A percentile compares a stretch with the other conserved stretches of the same genome.
Conservation (phyloP, 73 alveolate genomes). For the Tetrahymena thermophila region DNA sequence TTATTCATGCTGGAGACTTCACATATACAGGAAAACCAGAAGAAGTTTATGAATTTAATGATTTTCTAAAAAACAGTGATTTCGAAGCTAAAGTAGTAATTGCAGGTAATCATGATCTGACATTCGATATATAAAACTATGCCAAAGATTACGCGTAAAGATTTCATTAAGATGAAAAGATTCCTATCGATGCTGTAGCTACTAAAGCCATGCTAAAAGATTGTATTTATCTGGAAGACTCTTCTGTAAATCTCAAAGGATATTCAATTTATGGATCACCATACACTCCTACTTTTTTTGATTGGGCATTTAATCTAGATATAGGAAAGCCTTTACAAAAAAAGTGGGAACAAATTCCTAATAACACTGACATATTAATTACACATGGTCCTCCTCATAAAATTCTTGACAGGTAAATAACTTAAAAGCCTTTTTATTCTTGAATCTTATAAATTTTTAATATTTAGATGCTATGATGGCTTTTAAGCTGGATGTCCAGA, state of each 20-base stretch:
- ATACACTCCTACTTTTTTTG: constrained; percentile 13
- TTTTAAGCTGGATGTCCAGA: constrained; percentile 18
- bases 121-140: constrained; percentile 27
- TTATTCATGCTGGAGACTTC: constrained; percentile 39
- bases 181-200: constrained; percentile 3
- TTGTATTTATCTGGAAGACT: constrained; percentile 44
- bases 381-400: constrained; percentile 55
- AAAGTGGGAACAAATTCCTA: constrained; percentile 40
- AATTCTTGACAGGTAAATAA: not conserved
- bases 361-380: constrained; percentile 31
- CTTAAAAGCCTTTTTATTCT: not conserved
- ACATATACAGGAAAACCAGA: constrained; percentile 39
- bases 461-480: not conserved
- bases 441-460: not conserved
- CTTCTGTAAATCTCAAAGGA: constrained; percentile 16
- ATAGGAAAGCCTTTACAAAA: not conserved
- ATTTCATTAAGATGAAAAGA: not conserved
- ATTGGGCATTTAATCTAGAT: constrained; percentile 29
- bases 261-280: constrained; percentile 53
- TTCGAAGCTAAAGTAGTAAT: constrained; percentile 40
- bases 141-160: not conserved
- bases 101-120: constrained; percentile 53
- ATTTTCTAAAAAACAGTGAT: constrained; percentile 15
- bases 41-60: constrained; percentile 27
- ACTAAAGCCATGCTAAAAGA: constrained; percentile 5